These are phyloP conservation scores for Ordospora pajunii DNA, from an alignment of 371 early-diverging fungal genomes.

Conservation along the genomic window DNA sequence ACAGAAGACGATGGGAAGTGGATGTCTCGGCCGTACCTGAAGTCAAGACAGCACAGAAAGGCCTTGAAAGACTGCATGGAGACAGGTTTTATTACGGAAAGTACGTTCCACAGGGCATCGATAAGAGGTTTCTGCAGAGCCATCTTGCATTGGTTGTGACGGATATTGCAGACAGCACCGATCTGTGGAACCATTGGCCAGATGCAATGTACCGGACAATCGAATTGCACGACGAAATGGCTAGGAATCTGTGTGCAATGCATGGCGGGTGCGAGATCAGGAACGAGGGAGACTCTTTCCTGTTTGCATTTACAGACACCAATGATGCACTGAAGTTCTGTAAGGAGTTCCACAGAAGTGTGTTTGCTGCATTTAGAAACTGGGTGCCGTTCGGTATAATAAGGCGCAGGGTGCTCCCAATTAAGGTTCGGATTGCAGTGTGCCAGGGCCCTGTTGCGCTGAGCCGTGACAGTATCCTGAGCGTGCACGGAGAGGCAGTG, in stretches of 20 bases:
- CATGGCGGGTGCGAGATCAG: slow-evolving; percentile 6
- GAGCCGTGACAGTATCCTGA: background rate
- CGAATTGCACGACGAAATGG: slow-evolving; percentile 18
- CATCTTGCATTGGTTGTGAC: slow-evolving; percentile 10
- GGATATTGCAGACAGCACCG: slow-evolving; percentile 22
- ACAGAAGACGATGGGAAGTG: background rate
- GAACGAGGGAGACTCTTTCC: slow-evolving; percentile 41
- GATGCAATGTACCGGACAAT: slow-evolving; percentile 22
- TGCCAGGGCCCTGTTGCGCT: background rate
- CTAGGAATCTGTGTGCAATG: background rate
- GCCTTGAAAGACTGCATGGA: background rate
- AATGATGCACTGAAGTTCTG: background rate
- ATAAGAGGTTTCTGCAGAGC: background rate
- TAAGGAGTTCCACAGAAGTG: background rate
- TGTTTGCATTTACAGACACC: background rate
- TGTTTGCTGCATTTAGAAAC: background rate
- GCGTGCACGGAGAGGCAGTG: background rate
- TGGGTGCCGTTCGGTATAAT: background rate
- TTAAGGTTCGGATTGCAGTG: slow-evolving; percentile 10
- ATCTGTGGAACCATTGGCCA: slow-evolving; percentile 5
- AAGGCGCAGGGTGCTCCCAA: background rate
- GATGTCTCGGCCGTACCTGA: background rate
- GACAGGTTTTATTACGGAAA: background rate
- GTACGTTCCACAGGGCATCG: background rate
- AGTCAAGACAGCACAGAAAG: too few relatives aligned